Evolutionary conservation across 257 asterid genomes (phyloP), one percentile per base, ranked within the genome.

Genomic region (Jasminum sambac): DNA sequence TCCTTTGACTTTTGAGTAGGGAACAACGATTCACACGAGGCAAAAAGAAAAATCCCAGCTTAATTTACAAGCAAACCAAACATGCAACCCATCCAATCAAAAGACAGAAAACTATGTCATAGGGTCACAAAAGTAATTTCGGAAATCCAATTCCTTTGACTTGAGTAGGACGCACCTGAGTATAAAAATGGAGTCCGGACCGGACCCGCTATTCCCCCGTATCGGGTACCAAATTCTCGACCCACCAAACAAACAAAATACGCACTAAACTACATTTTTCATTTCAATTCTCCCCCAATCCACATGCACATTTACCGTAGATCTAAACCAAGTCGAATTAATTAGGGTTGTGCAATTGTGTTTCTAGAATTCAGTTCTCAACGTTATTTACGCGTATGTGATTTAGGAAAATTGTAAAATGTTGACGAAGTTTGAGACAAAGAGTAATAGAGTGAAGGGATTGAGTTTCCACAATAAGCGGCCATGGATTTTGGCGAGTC

Each of bases 371-470:
- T 64, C 58, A 64, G 84, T 72, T 79, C 78, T 75, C 74, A 66
- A 74, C 50, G 0, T 60, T 67, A 8, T 64, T 41, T 39, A 16
- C 6, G 11, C 19, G 61, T 36, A 21, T 46, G 24, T 62, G 78
- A 72, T 75, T 62, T 21, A n/a, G 34, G 69, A 17, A 17, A 44
- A 62, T 79, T 41, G 43, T 62, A 30, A 52, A 75, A 79, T 79
- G 84, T 71, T 79, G 80, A 79, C 80, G 74, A 82, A 82, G 81
- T 71, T 71, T 44, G 69, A 61, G 63, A 61, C 75, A 48, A 55
- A 55, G 62, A 55, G 68, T 62, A 60, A 25, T 26, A n/a, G 75
- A 17, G 75, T 61, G 61, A 71, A 41, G 61, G 75, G 75, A 23
- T 38, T 71, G 68, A 71, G 69, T 46, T 71, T 71, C 69, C 75